Conservation (phyloP, 306 rosid species). For the Cicer bijugum region DNA sequence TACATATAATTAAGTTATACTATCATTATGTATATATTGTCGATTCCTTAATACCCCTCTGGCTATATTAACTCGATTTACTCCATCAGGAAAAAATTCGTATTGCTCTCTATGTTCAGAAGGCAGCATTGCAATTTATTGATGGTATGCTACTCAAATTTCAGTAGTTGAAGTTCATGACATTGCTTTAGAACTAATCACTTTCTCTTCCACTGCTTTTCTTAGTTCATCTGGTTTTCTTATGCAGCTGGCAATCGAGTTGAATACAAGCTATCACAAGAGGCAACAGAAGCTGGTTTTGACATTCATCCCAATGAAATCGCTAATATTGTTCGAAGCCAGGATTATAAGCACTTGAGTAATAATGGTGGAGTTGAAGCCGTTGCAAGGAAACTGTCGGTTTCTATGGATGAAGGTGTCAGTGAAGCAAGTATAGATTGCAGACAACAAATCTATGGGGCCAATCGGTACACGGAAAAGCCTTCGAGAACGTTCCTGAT, state of each 20-base stretch:
- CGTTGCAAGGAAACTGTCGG: conserved; percentile 59
- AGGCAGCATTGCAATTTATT: conserved; percentile 87
- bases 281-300: conserved; percentile 75
- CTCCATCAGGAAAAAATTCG: conserved; percentile 79
- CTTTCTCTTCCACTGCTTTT: conserved; percentile 40
- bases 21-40: not conserved
- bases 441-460: conserved; percentile 80
- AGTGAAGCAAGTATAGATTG: conserved; percentile 49
- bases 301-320: conserved; percentile 86
- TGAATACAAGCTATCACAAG: conserved; percentile 66
- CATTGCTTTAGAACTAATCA: conserved; percentile 30
- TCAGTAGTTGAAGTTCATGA: conserved; percentile 25
- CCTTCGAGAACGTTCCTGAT: conserved; percentile 66
- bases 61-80: conserved; percentile 22
- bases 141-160: conserved; percentile 66
- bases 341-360: conserved; percentile 57
- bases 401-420: conserved; percentile 65
- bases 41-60: not conserved
- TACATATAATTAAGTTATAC: not conserved
- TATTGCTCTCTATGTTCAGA: conserved; percentile 82
- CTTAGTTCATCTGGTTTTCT: conserved; percentile 45
- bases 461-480: conserved; percentile 76
- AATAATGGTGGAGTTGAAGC: conserved; percentile 65
- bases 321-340: conserved; percentile 71
- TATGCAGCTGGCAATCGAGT: conserved; percentile 65